Base-by-base conservation (phyloP, 1,284 basidiomycete genomes). In the Sanguinoderma infundibulare region DNA sequence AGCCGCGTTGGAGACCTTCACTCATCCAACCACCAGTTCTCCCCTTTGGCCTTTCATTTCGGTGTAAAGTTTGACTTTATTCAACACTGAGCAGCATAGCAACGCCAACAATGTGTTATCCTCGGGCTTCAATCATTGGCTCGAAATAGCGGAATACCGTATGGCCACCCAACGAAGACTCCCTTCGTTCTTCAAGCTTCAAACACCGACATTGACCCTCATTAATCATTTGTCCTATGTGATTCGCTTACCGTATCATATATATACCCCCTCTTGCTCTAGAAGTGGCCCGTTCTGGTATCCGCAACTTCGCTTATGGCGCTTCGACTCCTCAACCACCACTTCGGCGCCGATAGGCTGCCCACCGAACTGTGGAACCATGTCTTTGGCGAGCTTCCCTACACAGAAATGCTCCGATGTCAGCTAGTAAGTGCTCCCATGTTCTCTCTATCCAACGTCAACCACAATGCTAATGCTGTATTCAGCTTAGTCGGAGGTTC, bases 401-500 rank as follows among this genome's bases (percentile, higher is more conserved):
- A 34, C 20, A 10, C 40, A 14, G 32, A 52, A 3, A 39, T 52
- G 10, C 8, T 35, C 20, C 15, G 15, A 32, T 57, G 56, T 39
- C 26, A 36, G 24, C 6, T 40, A 36, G 56, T 57, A 24, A 44
- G 56, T 28, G 6, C 17, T 2, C n/a, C 28, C 8, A 9, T 28
- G n/a, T 24, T n/a, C 32, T 22, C 7, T 38, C 42, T 22, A 22
- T 1, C 15, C 14, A n/a, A 2, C 15, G 8, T 44, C 20, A 15
- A 2, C 15, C 6, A 35, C 20, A 15, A 5, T 30, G 17, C 30
- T 38, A 20, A 20, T n/a, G n/a, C 15, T 22, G 14, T 8, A 22
- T 38, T 20, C 30, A 58, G 56, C 30, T 58, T 24, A 52, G 39
- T 30, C 50, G 49, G 9, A 50, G 28, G 49, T 58, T 52, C 30